Base-by-base conservation (phyloP, 2,329 filamentous ascomycete genomes). In the Dactylonectria estremocensis region DNA sequence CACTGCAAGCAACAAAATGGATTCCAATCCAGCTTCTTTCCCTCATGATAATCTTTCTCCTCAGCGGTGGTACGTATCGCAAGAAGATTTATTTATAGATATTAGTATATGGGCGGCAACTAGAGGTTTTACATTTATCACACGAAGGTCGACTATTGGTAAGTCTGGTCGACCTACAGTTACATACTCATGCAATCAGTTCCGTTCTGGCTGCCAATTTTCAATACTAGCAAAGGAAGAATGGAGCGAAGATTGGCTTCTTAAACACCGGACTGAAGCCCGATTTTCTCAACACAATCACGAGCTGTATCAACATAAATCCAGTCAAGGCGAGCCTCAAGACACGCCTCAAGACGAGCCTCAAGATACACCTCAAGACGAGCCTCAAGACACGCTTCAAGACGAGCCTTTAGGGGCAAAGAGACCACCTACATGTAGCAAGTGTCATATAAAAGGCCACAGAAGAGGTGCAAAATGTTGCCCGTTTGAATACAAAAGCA, bases 171-270 rank as follows among this genome's bases (percentile, higher is more conserved):
- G 24, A 52, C 49, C 49, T 52, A 52, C 49, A 52, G 14, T 52
- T 52, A 52, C 49, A 52, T 52, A 33, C 20, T 52, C 49, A 52
- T 52, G 4, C 24, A 52, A 52, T 31, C 49, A 31, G 24, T 52
- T 52, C 49, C 49, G 49, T 52, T 52, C 49, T 52, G 49, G 49
- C 49, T 52, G 49, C 49, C 49, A 52, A 52, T 52, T 52, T 52
- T 52, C 49, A 52, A 31, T 52, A 52, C 35, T 37, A 37, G 35
- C 35, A 37, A 37, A 37, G 33, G 35, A 37, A 37, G 35, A 37
- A 37, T 37, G 35, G 35, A 37, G 35, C 35, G 8, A 37, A 7
- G 35, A 52, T 52, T 52, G 49, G 49, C 49, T 52, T 52, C 49
- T 52, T 33, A 52, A 52, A 52, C 49, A 52, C 49, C 49, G 49